Evolutionary conservation across 257 asterid genomes (phyloP), one percentile per base, ranked within the genome.

Genomic region (Apocynum venetum): DNA sequence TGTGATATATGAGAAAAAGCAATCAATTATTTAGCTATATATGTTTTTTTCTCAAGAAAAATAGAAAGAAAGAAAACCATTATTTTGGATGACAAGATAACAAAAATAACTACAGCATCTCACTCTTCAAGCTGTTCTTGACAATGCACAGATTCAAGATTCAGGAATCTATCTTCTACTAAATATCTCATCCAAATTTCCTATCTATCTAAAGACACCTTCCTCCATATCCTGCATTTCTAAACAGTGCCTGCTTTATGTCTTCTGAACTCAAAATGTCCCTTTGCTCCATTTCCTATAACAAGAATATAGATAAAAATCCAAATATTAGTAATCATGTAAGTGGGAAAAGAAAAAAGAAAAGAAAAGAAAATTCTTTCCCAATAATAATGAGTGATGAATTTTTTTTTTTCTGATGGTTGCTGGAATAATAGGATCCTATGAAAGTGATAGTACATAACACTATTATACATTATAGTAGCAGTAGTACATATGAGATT

Each of bases 161-260:
- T 64, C 43, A 63, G 44, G 7, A 78, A 78, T 74, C 80, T 74
- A 76, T 51, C 31, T 11, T 15, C 31, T 72, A 3, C 8, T 1
- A 25, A 79, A 15, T 9, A 36, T 20, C 35, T 13, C 70, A 11
- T 68, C 49, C 17, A 70, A 35, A 40, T 20, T 74, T 63, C 44
- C 71, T 46, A 10, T 36, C 40, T 60, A 13, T 46, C 75, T 87
- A 86, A 61, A 88, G 64, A 89, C 92, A 88, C 67, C 82, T 86
- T 73, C 91, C 94, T 74, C 91, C 93, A 84, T 90, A 90, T 80
- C 96, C 97, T 25, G 91, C 95, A 75, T 88, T 92, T 80, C 89
- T 83, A 80, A 88, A 82, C 59, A 92, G 83, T 41, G 95, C 93
- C 75, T 89, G 90, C 71, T 91, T 92, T 82, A 92, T 83, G 53